Conservation (phyloP, 768 basidiomycete genomes). For the Phallus indusiatus region DNA sequence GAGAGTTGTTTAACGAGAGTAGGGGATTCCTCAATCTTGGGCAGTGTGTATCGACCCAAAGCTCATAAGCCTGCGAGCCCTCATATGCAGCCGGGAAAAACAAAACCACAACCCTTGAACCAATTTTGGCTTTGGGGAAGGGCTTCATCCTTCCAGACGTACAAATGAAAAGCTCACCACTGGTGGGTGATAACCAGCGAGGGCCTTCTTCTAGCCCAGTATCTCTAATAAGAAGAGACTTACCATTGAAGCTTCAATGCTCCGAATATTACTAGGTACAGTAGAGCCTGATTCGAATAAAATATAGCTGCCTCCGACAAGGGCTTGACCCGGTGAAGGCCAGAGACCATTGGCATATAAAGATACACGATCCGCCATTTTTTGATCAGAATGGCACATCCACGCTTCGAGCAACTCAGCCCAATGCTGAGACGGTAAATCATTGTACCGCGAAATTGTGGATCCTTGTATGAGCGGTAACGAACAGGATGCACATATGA, state of each 20-base stretch:
- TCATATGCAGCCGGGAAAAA: slow-evolving; percentile 19
- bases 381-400: slow-evolving; percentile 96
- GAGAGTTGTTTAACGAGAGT: slow-evolving; percentile 74
- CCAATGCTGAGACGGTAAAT: slow-evolving; percentile 95
- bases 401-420: slow-evolving; percentile 94
- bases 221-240: slow-evolving; percentile 23
- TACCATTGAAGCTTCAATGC: slow-evolving; percentile 41
- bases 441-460: slow-evolving; percentile 49
- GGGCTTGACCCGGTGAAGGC: slow-evolving; percentile 60
- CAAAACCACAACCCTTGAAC: slow-evolving; percentile 33
- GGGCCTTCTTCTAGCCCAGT: slow-evolving; percentile 89
- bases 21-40: slow-evolving; percentile 52
- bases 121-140: slow-evolving; percentile 46
- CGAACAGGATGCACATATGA: slow-evolving; percentile 74
- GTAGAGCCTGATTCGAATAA: slow-evolving; percentile 60
- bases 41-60: slow-evolving; percentile 92
- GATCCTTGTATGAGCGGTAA: slow-evolving; percentile 51
- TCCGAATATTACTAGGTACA: slow-evolving; percentile 35
- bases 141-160: slow-evolving; percentile 8
- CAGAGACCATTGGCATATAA: slow-evolving; percentile 64
- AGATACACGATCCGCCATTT: slow-evolving; percentile 59
- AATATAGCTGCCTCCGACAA: slow-evolving; percentile 88
- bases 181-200: slow-evolving; percentile 59
- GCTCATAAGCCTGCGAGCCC: slow-evolving; percentile 25
- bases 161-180: slow-evolving; percentile 35